phyloP scores from a whole-genome alignment of 305 asterid species.

The Fraxinus dipetala region DNA sequence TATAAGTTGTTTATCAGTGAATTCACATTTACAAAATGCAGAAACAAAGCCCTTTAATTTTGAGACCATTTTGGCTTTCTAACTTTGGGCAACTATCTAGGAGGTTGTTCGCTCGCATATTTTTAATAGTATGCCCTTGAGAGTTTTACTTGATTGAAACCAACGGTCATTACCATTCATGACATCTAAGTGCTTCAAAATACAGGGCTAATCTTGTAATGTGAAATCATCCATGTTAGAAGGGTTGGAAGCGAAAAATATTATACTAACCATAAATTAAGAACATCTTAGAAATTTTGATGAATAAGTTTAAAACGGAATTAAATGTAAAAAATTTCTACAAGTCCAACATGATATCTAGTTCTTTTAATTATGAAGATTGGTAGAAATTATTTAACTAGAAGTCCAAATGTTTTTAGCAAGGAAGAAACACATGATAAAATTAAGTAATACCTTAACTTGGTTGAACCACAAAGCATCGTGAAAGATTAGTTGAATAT shows the following conservation, averaged over 20 bases:
- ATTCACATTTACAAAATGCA: background rate
- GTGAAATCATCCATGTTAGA: background rate
- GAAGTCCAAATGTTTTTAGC: background rate
- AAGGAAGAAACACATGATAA: background rate
- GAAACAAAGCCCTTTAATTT: background rate
- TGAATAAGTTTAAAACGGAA: background rate
- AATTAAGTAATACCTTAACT: background rate
- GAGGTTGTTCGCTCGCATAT: background rate
- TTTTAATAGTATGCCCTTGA: background rate
- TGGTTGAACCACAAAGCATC: background rate
- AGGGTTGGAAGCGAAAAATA: background rate
- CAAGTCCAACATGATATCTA: background rate
- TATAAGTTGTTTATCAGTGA: background rate
- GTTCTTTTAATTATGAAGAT: background rate
- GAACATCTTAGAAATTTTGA: background rate
- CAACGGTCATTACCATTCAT: background rate
- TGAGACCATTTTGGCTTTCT: background rate
- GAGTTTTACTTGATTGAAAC: conserved; percentile 4
- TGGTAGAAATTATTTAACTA: background rate
- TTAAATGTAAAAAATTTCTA: background rate
- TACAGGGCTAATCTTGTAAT: background rate
- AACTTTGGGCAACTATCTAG: background rate
- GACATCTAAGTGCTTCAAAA: background rate
- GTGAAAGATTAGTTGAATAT: background rate
- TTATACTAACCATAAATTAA: background rate